These are phyloP conservation scores for Aspergillus saccharolyticus DNA, from an alignment of 495 filamentous ascomycete species.

Conservation along the genomic window DNA sequence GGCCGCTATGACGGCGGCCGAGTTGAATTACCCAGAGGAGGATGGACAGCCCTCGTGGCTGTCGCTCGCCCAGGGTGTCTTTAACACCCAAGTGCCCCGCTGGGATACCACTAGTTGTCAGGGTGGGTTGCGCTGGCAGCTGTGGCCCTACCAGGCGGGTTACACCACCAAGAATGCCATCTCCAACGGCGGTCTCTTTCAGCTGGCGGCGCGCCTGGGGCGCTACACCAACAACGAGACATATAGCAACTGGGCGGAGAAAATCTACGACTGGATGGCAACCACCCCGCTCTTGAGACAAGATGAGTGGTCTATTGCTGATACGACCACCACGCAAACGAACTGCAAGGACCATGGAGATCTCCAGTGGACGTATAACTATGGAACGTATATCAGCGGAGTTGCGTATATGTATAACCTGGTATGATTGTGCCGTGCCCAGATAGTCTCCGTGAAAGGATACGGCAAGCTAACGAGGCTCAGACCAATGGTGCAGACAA, in stretches of 20 bases:
- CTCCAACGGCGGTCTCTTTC: conserved; percentile 75
- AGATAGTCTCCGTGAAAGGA: background rate
- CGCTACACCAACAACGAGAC: conserved; percentile 72
- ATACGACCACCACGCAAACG: conserved; percentile 54
- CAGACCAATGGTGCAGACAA: conserved; percentile 38
- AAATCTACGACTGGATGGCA: conserved; percentile 65
- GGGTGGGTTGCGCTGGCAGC: conserved; percentile 83
- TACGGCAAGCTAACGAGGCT: conserved; percentile 15
- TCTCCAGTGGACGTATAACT: conserved; percentile 73
- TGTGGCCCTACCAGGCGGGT: conserved; percentile 73
- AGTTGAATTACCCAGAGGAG: conserved; percentile 66
- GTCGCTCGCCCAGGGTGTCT: conserved; percentile 52
- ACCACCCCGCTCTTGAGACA: conserved; percentile 49
- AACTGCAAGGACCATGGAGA: conserved; percentile 57
- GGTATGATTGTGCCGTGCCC: conserved; percentile 28
- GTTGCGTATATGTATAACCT: conserved; percentile 75
- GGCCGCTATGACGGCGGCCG: conserved; percentile 65
- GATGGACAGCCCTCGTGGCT: conserved; percentile 55
- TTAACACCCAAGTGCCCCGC: conserved; percentile 61
- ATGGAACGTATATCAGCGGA: conserved; percentile 67
- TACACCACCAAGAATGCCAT: conserved; percentile 79
- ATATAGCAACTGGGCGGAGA: conserved; percentile 70
- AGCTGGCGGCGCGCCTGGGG: conserved; percentile 70
- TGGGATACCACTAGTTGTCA: conserved; percentile 65
- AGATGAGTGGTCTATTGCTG: conserved; percentile 53